Base-by-base conservation (phyloP, 176 grass and related monocot genomes). In the Triticum timopheevii region DNA sequence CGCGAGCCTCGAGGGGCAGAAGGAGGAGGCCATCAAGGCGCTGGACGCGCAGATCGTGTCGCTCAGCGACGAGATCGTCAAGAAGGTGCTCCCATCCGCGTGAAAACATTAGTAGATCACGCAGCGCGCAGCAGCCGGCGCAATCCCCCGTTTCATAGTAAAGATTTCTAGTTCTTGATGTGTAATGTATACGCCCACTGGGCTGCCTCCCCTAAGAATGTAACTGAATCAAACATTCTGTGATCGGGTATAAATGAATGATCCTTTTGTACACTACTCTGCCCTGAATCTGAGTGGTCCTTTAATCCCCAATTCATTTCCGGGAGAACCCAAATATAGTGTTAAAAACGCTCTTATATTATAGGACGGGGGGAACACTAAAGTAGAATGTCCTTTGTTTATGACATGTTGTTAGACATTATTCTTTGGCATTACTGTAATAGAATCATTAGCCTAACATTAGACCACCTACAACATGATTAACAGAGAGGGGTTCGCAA, bases 31-130 rank as follows among this genome's bases (percentile, higher is more conserved):
- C 44, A 67, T 96, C 80, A 81, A 86, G 80, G 82, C 93, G 54
- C 92, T 99, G 17, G 94, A 99, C 86, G 92, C 97, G 1, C 97
- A 99, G 92, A 99, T 99, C 77, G 87, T 89, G 8, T 87, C 90
- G 0, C 97, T 99, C 85, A 97, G 97, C 91, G 94, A 96, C 15
- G 94, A 99, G 68, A 96, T 99, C 73, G 94, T 99, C 81, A 99
- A 88, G 91, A 96, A 96, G 90, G 97, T 99, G 31, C 90, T 99
- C 65, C 92, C 97, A 10, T 45, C 56, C 9, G 80, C 78, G 36
- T 95, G 78, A 92, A n/a, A 39, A 70, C 33, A 72, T 8, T 59
- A 30, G n/a, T 58, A 58, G 44, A 72, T 65, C 88, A 35, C 81
- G 16, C 76, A 13, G 68, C 59, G 15, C 42, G 54, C 54, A 20